Base-by-base conservation (phyloP, 306 rosid species). In the Gastrolobium villosum region DNA sequence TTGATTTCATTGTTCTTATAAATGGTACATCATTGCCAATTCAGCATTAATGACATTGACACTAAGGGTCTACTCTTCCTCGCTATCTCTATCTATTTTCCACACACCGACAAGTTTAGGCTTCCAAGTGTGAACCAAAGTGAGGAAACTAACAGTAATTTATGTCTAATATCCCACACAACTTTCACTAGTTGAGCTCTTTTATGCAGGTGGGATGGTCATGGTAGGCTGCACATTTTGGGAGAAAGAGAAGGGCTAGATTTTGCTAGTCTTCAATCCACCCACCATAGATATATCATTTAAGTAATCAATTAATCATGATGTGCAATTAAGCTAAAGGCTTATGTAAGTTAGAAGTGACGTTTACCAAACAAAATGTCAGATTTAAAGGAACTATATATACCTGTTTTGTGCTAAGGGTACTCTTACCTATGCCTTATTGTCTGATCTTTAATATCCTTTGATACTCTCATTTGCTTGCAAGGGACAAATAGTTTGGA, bases 401-500 rank as follows among this genome's bases (percentile, higher is more conserved):
- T 62, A 36, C 69, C 75, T 65, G 72, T 65, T 69, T 77, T 85
- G 74, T 65, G 73, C 52, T 61, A 65, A 63, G 44, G 13, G 80
- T 78, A 79, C 77, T 66, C 76, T 81, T 79, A 62, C 73, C 81
- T 70, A 65, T 82, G 35, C 53, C 79, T 68, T 72, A 59, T 73
- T 74, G 84, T 76, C 62, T 50, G 57, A 66, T 79, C 75, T 63
- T 62, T 63, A 56, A 74, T 79, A 70, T 78, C 75, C 79, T 56
- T 64, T 63, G 69, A 81, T 72, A 48, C 68, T 71, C 48, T 45
- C 48, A 63, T 64, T 60, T 79, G 65, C 79, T 74, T 73, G 75
- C 71, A 66, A 74, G 85, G 84, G 89, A 82, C 91, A 89, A 78
- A 72, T 75, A 76, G 79, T 74, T 85, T 54, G 84, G 86, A 77